A percentile compares a stretch with the other conserved stretches of the same genome.
Evolutionary conservation across 768 basidiomycete genomes (phyloP).

Genomic region (Leccinum longicurvipes): DNA sequence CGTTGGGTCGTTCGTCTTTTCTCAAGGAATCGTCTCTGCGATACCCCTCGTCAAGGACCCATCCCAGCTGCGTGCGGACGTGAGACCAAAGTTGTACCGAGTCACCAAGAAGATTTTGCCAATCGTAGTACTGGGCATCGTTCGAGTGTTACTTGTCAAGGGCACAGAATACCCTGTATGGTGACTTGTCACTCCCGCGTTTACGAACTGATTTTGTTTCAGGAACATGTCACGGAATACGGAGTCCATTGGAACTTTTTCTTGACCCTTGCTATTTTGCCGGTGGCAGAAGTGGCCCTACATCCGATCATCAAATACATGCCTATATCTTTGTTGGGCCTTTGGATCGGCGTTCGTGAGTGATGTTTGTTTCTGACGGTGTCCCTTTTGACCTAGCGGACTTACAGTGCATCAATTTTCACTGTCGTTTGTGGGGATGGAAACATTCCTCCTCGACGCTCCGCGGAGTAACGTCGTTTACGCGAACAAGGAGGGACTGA

Average conservation of each 20-base stretch:
- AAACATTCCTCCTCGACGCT: slow-evolving; percentile 61
- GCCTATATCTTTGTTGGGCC: slow-evolving; percentile 60
- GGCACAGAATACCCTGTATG: slow-evolving; percentile 90
- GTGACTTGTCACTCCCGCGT: neutral
- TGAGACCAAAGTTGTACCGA: slow-evolving; percentile 47
- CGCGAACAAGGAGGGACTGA: slow-evolving; percentile 90
- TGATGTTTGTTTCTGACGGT: neutral
- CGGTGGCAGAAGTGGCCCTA: slow-evolving; percentile 64
- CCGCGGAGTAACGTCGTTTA: slow-evolving; percentile 63
- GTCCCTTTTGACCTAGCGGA: neutral
- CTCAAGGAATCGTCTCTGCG: slow-evolving; percentile 90
- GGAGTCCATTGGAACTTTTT: slow-evolving; percentile 99
- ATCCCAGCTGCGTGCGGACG: slow-evolving; percentile 44
- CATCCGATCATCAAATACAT: slow-evolving; percentile 60
- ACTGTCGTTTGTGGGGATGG: slow-evolving; percentile 54
- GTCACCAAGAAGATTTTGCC: slow-evolving; percentile 62
- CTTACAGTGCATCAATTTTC: slow-evolving; percentile 67
- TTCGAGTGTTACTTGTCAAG: slow-evolving; percentile 84
- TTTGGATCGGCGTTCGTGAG: slow-evolving; percentile 58
- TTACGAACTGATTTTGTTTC: slow-evolving; percentile 9
- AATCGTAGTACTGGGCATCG: slow-evolving; percentile 66
- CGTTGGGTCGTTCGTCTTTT: slow-evolving; percentile 96
- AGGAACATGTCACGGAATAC: slow-evolving; percentile 97
- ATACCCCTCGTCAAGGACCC: slow-evolving; percentile 72
- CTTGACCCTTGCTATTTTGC: slow-evolving; percentile 82